Evolutionary conservation across 2,329 filamentous ascomycete genomes (phyloP).

Genomic region (Diaporthe destruens): DNA sequence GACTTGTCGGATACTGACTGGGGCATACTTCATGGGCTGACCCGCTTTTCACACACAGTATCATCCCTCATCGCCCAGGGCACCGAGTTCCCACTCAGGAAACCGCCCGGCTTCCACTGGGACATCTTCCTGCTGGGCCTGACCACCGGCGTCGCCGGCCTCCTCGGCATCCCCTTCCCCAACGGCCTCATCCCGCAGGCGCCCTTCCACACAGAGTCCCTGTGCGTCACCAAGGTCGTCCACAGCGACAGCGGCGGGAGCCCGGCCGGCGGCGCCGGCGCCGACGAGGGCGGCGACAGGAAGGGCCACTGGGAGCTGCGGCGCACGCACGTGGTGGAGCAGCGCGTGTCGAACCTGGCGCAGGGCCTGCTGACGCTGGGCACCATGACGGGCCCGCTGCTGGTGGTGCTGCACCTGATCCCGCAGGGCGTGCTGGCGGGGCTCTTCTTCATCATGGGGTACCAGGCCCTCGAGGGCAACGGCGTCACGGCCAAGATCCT

Average conservation of each 20-base stretch:
- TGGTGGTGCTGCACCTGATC: slow-evolving; percentile 81
- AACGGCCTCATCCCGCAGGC: slow-evolving; percentile 88
- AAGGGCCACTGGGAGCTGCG: slow-evolving; percentile 68
- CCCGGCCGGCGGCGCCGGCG: slow-evolving; percentile 47
- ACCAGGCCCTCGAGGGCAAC: slow-evolving; percentile 81
- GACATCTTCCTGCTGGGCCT: slow-evolving; percentile 84
- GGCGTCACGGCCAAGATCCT: slow-evolving; percentile 82
- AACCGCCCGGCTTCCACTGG: slow-evolving; percentile 89
- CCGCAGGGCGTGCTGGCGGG: slow-evolving; percentile 84
- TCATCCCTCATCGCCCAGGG: slow-evolving; percentile 87
- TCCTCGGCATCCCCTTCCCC: slow-evolving; percentile 83
- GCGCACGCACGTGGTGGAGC: slow-evolving; percentile 77
- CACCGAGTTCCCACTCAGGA: slow-evolving; percentile 83
- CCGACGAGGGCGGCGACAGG: slow-evolving; percentile 65
- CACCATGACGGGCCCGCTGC: slow-evolving; percentile 81
- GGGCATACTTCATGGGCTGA: slow-evolving; percentile 8
- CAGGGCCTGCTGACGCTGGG: slow-evolving; percentile 83
- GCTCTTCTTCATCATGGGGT: slow-evolving; percentile 87
- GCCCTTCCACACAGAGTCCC: slow-evolving; percentile 83
- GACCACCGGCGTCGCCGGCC: slow-evolving; percentile 80
- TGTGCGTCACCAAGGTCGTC: slow-evolving; percentile 75
- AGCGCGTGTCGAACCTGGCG: slow-evolving; percentile 81
- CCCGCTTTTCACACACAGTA: slow-evolving; percentile 59
- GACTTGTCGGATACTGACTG: not conserved
- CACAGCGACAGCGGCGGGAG: slow-evolving; percentile 62